Conservation (phyloP, 2,329 filamentous ascomycete genomes). For the Juglanconis oblonga region DNA sequence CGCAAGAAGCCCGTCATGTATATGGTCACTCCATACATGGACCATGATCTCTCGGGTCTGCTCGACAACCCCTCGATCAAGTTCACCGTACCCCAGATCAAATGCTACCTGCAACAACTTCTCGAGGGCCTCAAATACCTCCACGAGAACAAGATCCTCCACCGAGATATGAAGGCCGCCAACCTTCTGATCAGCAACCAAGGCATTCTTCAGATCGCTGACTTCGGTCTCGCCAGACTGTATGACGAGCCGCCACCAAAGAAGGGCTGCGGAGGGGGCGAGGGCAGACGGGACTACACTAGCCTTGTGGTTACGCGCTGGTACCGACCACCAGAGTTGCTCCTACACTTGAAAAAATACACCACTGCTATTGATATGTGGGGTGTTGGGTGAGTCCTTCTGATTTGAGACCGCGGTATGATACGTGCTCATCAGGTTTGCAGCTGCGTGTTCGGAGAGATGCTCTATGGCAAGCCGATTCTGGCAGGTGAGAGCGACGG, state of each 20-base stretch:
- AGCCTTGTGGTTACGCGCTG: conserved; percentile 95
- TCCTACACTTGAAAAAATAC: conserved; percentile 84
- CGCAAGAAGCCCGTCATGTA: conserved; percentile 86
- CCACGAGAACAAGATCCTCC: conserved; percentile 84
- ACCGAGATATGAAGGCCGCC: conserved; percentile 98
- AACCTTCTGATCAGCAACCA: conserved; percentile 95
- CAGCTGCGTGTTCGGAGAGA: conserved; percentile 97
- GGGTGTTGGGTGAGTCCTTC: conserved; percentile 77
- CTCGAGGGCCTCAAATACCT: conserved; percentile 87
- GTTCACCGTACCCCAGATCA: conserved; percentile 88
- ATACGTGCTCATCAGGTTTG: conserved; percentile 21
- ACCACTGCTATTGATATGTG: conserved; percentile 98
- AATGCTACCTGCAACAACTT: conserved; percentile 95
- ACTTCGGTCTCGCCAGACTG: conserved; percentile 91
- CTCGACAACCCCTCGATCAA: conserved; percentile 90
- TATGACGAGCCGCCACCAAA: conserved; percentile 83
- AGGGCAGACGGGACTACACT: conserved; percentile 87
- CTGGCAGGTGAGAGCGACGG: conserved; percentile 83
- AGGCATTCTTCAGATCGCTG: conserved; percentile 91
- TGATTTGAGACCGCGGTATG: not conserved
- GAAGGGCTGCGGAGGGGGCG: conserved; percentile 75
- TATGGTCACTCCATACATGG: conserved; percentile 99
- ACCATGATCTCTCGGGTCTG: conserved; percentile 95
- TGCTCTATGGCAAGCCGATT: conserved; percentile 92
- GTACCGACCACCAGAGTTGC: conserved; percentile 92